phyloP scores from a whole-genome alignment of 441 rosid genomes.

The Brassica hybrid region DNA sequence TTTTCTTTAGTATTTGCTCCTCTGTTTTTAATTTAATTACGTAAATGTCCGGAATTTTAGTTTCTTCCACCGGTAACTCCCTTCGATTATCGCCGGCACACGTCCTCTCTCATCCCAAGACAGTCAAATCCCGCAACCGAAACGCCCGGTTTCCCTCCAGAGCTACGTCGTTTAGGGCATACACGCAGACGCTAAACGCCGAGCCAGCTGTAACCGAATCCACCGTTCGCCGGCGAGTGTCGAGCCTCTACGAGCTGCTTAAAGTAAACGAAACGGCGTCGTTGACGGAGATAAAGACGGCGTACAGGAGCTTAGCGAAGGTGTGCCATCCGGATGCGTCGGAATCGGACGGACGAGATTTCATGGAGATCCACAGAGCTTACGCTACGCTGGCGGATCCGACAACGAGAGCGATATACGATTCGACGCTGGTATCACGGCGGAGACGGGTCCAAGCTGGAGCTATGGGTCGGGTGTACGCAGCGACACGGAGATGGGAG shows the following conservation, averaged over 20 bases:
- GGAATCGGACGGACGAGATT: conserved; percentile 40
- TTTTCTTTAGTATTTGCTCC: conserved; percentile 29
- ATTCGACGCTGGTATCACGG: too few species aligned
- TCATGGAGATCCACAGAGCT: conserved; percentile 49
- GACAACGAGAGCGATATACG: too few species aligned
- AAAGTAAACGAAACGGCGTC: conserved; percentile 71
- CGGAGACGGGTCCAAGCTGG: too few species aligned
- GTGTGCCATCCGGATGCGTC: conserved; percentile 78
- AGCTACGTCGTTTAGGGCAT: conserved; percentile 35
- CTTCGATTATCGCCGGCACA: conserved; percentile 30
- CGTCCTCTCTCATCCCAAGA: conserved; percentile 22
- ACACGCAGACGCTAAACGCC: conserved; percentile 42
- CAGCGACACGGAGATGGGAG: conserved; percentile 76
- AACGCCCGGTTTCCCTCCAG: conserved; percentile 27
- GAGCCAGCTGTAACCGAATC: conserved; percentile 29
- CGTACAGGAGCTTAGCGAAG: conserved; percentile 82
- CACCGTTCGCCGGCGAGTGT: conserved; percentile 30
- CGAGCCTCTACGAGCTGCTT: conserved; percentile 77
- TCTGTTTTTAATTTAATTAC: not conserved
- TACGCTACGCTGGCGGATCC: too few species aligned
- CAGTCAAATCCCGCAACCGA: conserved; percentile 32
- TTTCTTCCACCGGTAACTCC: conserved; percentile 26
- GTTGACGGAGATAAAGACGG: conserved; percentile 69
- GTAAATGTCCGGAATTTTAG: conserved; percentile 43
- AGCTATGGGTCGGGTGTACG: conserved; percentile 44